Percentiles rank a stretch among this genome's conserved stretches.
Evolutionary conservation across 2,329 filamentous ascomycete species (phyloP).

Genomic region (Talaromyces albobiverticillius): DNA sequence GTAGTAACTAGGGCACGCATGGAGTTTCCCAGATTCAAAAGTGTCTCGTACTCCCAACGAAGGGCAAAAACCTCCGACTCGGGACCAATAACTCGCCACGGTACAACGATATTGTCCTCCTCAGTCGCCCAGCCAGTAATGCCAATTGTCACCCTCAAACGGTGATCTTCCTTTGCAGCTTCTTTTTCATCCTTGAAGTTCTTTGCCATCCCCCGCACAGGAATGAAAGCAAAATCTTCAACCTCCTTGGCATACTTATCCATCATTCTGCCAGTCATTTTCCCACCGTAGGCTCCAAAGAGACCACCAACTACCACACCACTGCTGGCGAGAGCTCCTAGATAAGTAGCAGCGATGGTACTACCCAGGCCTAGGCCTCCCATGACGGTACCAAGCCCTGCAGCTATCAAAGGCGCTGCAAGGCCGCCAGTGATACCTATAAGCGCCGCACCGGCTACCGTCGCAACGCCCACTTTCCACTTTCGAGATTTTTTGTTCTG

Average conservation of each 20-base stretch:
- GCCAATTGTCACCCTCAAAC: conserved; percentile 77
- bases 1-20: conserved; percentile 75
- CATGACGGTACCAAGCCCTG: conserved; percentile 75
- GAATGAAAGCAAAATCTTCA: conserved; percentile 82
- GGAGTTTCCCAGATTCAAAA: conserved; percentile 73
- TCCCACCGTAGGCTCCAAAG: conserved; percentile 86
- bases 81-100: conserved; percentile 73
- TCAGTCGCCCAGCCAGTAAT: conserved; percentile 78
- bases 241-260: conserved; percentile 84
- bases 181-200: conserved; percentile 43
- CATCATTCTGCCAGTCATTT: conserved; percentile 82
- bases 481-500: conserved; percentile 63
- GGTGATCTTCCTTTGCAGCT: conserved; percentile 53
- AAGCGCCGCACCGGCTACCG: conserved; percentile 80
- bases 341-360: conserved; percentile 70
- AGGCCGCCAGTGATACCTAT: conserved; percentile 81
- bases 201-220: conserved; percentile 59
- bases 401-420: conserved; percentile 71
- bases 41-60: conserved; percentile 75
- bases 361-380: conserved; percentile 72
- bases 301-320: conserved; percentile 76
- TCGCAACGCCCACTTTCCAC: conserved; percentile 82
- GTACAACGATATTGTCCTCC: conserved; percentile 67
- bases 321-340: conserved; percentile 78
- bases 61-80: conserved; percentile 78